A percentile compares a stretch with the other conserved stretches of the same genome.
Evolutionary conservation across 495 filamentous ascomycete species (phyloP).

Genomic region (Aspergillus campestris): DNA sequence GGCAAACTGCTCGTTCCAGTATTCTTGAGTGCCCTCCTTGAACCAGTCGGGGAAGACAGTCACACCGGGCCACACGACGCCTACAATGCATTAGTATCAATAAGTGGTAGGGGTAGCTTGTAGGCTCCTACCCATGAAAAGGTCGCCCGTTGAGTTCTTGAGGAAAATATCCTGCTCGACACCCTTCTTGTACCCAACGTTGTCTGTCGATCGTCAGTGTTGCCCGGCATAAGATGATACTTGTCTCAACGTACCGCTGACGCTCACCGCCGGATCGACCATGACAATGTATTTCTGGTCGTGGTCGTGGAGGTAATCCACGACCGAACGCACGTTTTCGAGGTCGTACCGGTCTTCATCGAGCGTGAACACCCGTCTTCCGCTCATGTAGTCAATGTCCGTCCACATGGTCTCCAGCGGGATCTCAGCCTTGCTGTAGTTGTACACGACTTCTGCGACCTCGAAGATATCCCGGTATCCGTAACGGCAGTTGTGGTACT

Average conservation of each 20-base stretch:
- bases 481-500: constrained; percentile 76
- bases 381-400: constrained; percentile 74
- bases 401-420: constrained; percentile 89
- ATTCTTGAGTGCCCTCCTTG: constrained; percentile 51
- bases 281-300: constrained; percentile 78
- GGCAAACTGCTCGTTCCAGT: constrained; percentile 67
- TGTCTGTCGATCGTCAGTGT: constrained; percentile 31
- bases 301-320: constrained; percentile 62
- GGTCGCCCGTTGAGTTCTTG: constrained; percentile 51
- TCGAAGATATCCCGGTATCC: constrained; percentile 71
- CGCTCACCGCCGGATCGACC: constrained; percentile 72
- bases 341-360: constrained; percentile 68
- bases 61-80: constrained; percentile 78
- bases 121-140: constrained; percentile 50
- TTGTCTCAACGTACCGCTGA: constrained; percentile 20
- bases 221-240: not conserved
- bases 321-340: constrained; percentile 56
- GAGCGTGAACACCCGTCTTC: constrained; percentile 60
- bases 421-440: constrained; percentile 67
- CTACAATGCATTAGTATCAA: constrained; percentile 6
- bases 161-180: constrained; percentile 56
- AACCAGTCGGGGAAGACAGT: constrained; percentile 86
- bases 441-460: constrained; percentile 70
- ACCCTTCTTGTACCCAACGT: constrained; percentile 57
- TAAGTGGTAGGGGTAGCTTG: too few relatives aligned